Conservation (phyloP, 352 stramenopile species). For the Globisporangium yorkense region DNA sequence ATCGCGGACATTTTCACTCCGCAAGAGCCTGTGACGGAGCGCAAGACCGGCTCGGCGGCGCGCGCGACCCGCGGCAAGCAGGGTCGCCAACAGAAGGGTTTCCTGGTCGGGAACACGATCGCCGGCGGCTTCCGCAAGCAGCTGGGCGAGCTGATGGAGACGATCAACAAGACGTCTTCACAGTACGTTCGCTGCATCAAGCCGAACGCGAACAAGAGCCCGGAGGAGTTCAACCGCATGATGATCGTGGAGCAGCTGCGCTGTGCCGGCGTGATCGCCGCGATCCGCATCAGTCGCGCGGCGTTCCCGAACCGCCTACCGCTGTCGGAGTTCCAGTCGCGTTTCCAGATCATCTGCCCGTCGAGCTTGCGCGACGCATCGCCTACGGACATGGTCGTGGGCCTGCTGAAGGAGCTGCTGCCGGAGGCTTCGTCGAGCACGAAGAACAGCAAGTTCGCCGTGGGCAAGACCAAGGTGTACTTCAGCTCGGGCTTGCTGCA, state of each 20-base stretch:
- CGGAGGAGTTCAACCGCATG: constrained; percentile 72
- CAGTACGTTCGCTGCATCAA: constrained; percentile 91
- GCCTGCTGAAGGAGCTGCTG: constrained; percentile 64
- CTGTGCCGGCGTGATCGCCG: constrained; percentile 87
- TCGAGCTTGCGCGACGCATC: constrained; percentile 49
- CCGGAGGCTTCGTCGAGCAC: constrained; percentile 53
- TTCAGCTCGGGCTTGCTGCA: constrained; percentile 89
- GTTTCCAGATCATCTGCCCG: constrained; percentile 82
- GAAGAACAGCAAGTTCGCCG: constrained; percentile 77
- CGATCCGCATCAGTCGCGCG: constrained; percentile 84
- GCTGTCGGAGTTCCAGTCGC: constrained; percentile 77
- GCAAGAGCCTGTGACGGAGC: constrained; percentile 15
- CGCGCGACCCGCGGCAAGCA: constrained; percentile 34
- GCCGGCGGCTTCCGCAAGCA: constrained; percentile 84
- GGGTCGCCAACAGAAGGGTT: constrained; percentile 56
- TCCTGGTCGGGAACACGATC: constrained; percentile 80
- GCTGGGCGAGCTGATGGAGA: constrained; percentile 80
- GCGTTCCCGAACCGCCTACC: constrained; percentile 90
- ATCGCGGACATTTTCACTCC: constrained; percentile 70
- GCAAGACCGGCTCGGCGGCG: constrained; percentile 12
- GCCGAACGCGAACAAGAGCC: constrained; percentile 86
- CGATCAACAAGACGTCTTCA: constrained; percentile 83
- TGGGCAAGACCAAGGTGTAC: constrained; percentile 79
- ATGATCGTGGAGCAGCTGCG: constrained; percentile 89
- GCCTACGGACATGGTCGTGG: constrained; percentile 63